Conservation (phyloP, 176 grass and related monocot species). For the Urochloa ruziziensis region DNA sequence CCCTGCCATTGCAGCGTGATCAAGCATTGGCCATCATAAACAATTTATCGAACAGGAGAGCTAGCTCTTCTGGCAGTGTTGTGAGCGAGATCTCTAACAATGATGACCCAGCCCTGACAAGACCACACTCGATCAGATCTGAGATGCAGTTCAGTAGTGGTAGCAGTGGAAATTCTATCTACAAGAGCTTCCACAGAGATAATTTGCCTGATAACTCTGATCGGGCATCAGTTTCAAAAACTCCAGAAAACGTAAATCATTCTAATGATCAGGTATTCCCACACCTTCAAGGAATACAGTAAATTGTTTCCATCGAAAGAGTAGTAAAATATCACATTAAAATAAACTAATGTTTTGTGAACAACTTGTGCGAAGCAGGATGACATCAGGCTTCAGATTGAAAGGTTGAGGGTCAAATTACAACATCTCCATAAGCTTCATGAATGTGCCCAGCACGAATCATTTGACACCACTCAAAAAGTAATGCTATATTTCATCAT, state of each 20-base stretch:
- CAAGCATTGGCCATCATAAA: slow-evolving; percentile 54
- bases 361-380: slow-evolving; percentile 36
- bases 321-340: not conserved
- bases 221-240: slow-evolving; percentile 28
- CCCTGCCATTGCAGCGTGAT: slow-evolving; percentile 50
- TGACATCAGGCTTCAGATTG: slow-evolving; percentile 58
- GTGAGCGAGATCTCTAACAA: slow-evolving; percentile 18
- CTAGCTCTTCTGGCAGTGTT: slow-evolving; percentile 27
- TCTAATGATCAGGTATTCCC: slow-evolving; percentile 34
- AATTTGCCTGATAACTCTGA: slow-evolving; percentile 9
- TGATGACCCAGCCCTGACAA: slow-evolving; percentile 17
- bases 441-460: slow-evolving; percentile 41
- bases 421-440: slow-evolving; percentile 42
- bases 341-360: slow-evolving; percentile 3
- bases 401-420: slow-evolving; percentile 49
- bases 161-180: slow-evolving; percentile 47
- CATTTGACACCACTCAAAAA: slow-evolving; percentile 25
- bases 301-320: not conserved
- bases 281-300: not conserved
- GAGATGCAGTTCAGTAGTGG: slow-evolving; percentile 30
- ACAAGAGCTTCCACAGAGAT: slow-evolving; percentile 45
- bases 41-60: slow-evolving; percentile 27
- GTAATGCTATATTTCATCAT: slow-evolving; percentile 38
- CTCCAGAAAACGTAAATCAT: slow-evolving; percentile 11
- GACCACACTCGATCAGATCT: slow-evolving; percentile 24